Evolutionary conservation across 768 basidiomycete species (phyloP).

Genomic region (Peribolospora kevripleyi): DNA sequence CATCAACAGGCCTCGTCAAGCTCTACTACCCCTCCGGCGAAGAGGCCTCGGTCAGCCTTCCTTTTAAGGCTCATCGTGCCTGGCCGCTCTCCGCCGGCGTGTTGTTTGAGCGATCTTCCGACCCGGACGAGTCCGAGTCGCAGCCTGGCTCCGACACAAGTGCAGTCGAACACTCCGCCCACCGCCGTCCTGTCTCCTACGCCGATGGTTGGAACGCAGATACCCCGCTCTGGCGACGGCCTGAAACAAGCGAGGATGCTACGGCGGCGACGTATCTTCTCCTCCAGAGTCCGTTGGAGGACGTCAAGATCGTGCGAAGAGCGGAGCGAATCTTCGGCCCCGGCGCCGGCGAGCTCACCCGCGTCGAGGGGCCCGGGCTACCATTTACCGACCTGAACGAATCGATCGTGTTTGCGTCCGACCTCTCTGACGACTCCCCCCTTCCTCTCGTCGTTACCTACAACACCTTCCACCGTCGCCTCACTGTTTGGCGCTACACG

Average conservation of each 20-base stretch:
- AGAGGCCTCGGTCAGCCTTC: background rate
- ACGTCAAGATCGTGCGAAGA: no score
- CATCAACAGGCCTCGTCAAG: background rate
- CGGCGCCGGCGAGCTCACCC: no score
- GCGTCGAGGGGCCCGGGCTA: background rate
- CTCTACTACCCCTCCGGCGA: conserved; percentile 1
- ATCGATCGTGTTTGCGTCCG: background rate
- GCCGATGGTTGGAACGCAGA: no score
- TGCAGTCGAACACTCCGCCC: no score
- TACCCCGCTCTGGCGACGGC: no score
- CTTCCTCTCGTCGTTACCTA: no score
- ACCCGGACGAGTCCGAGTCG: background rate
- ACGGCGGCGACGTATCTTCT: no score
- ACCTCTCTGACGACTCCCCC: background rate
- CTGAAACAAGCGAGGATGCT: no score
- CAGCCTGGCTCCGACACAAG: background rate
- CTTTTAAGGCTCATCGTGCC: background rate
- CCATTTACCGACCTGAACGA: background rate
- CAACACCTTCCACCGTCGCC: background rate
- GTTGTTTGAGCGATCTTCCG: background rate
- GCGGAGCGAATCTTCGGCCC: no score
- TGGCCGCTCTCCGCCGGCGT: conserved; percentile 1
- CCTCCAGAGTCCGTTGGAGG: no score
- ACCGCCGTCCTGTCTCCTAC: no score
- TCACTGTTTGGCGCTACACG: background rate